These are phyloP conservation scores for Turritis glabra DNA, from an alignment of 345 rosid genomes.

Conservation along the genomic window DNA sequence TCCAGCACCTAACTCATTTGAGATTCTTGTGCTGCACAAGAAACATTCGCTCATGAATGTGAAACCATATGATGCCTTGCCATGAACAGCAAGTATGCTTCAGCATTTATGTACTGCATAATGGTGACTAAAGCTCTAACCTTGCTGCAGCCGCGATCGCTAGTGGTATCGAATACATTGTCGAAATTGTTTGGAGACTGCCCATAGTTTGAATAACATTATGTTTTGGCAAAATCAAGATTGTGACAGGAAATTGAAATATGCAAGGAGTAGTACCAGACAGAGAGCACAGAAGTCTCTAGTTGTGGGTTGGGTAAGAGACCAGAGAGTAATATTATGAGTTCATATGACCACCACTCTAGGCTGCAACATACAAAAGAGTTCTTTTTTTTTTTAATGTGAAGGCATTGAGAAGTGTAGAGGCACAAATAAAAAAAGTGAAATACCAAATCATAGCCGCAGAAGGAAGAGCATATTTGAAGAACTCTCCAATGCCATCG, in stretches of 20 bases:
- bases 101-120: background rate
- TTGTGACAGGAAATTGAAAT: background rate
- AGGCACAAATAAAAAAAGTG: background rate
- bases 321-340: slow-evolving; percentile 74
- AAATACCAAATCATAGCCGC: slow-evolving; percentile 71
- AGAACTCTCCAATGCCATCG: slow-evolving; percentile 52
- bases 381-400: background rate
- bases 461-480: slow-evolving; percentile 65
- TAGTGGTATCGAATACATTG: slow-evolving; percentile 54
- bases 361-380: slow-evolving; percentile 50
- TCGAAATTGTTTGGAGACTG: slow-evolving; percentile 59
- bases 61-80: background rate
- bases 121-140: slow-evolving; percentile 32
- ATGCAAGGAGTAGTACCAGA: slow-evolving; percentile 46
- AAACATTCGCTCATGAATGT: slow-evolving; percentile 20
- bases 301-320: slow-evolving; percentile 76
- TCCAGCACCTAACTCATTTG: slow-evolving; percentile 87
- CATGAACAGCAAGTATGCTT: background rate
- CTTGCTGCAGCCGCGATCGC: slow-evolving; percentile 67
- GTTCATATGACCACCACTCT: slow-evolving; percentile 97
- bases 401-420: background rate
- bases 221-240: slow-evolving; percentile 1
- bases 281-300: slow-evolving; percentile 83
- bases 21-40: slow-evolving; percentile 45
- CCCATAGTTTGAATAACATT: background rate